Evolutionary conservation across 257 asterid species (phyloP).

Genomic region (Fraxinus americana): DNA sequence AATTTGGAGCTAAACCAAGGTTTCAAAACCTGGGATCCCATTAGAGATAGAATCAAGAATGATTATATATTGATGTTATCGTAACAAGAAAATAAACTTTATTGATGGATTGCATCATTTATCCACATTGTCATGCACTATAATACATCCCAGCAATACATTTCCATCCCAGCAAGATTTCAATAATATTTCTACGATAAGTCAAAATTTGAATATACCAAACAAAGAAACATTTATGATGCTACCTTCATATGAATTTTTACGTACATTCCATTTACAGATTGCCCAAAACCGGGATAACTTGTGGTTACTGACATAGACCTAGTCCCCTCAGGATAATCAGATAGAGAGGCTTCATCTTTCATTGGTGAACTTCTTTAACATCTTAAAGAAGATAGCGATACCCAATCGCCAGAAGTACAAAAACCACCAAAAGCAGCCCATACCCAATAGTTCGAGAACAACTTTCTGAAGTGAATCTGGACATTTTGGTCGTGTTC

Average conservation of each 20-base stretch:
- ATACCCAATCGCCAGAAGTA: slow-evolving; percentile 53
- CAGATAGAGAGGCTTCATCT: slow-evolving; percentile 22
- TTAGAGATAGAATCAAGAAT: too few species aligned
- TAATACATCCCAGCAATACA: too few species aligned
- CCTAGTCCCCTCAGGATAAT: slow-evolving; percentile 22
- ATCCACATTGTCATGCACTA: too few species aligned
- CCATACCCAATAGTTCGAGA: slow-evolving; percentile 81
- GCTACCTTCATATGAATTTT: slow-evolving; percentile 35
- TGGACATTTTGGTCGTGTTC: slow-evolving; percentile 53
- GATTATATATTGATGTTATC: too few species aligned
- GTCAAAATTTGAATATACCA: slow-evolving; percentile 19
- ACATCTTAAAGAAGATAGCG: slow-evolving; percentile 40
- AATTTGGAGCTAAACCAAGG: too few species aligned
- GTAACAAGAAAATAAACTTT: too few species aligned
- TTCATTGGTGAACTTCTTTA: neutral
- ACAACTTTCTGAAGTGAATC: slow-evolving; percentile 66
- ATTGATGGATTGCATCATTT: too few species aligned
- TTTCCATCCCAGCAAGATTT: neutral
- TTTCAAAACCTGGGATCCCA: too few species aligned
- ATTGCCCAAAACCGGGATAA: slow-evolving; percentile 13
- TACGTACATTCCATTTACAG: slow-evolving; percentile 29
- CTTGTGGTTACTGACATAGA: slow-evolving; percentile 26
- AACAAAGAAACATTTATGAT: slow-evolving; percentile 23
- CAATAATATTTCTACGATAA: neutral
- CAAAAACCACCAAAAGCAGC: slow-evolving; percentile 43